Evolutionary conservation across 2,329 filamentous ascomycete species (phyloP).

Genomic region (Scolecobasidium constrictum): DNA sequence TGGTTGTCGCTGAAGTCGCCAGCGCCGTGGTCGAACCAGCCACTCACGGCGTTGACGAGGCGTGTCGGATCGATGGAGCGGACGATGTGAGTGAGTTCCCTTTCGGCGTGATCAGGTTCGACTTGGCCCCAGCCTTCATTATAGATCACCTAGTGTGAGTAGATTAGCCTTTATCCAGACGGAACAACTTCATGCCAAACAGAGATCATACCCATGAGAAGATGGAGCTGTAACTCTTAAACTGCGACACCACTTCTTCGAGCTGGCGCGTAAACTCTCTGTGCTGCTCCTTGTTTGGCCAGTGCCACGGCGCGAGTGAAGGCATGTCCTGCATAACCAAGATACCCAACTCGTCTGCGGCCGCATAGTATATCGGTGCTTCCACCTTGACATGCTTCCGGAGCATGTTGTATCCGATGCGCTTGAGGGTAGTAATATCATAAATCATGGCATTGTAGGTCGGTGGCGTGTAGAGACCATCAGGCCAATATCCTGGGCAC

Average conservation of each 20-base stretch:
- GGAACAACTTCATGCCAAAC: too few relatives aligned
- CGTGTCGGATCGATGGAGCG: slow-evolving; percentile 49
- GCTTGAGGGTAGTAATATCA: neutral
- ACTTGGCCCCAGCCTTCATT: slow-evolving; percentile 55
- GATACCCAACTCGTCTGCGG: neutral
- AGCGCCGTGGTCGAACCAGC: slow-evolving; percentile 58
- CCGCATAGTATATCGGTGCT: neutral
- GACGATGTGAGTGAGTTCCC: slow-evolving; percentile 43
- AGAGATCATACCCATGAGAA: neutral
- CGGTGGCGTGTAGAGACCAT: neutral
- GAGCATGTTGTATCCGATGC: neutral
- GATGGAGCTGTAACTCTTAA: neutral
- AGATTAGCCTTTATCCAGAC: slow-evolving; percentile 56
- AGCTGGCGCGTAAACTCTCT: neutral
- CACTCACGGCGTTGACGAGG: slow-evolving; percentile 51
- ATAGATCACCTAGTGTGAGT: neutral
- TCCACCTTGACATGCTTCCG: slow-evolving; percentile 1
- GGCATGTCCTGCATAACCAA: neutral
- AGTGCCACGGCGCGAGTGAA: neutral
- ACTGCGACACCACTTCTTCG: neutral
- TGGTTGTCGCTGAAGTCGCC: slow-evolving; percentile 61
- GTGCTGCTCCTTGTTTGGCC: neutral
- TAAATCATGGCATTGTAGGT: neutral
- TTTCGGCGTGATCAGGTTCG: slow-evolving; percentile 39
- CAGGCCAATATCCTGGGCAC: neutral